Evolutionary conservation across 208 protist species (phyloP).

Genomic region (Trypanosoma scelopori): DNA sequence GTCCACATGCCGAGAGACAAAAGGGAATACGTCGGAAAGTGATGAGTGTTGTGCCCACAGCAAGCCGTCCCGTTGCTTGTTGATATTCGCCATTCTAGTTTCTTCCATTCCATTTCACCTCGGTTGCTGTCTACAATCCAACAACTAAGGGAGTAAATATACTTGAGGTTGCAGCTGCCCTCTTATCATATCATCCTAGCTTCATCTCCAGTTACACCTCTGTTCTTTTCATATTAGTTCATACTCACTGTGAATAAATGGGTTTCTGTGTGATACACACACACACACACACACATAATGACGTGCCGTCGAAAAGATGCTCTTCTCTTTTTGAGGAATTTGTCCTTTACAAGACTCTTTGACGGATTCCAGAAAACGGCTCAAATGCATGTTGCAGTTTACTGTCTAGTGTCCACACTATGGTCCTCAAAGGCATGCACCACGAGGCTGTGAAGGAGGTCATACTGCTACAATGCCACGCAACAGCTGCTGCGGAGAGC

Average conservation of each 20-base stretch:
- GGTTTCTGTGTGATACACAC: not conserved
- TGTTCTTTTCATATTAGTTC: not conserved
- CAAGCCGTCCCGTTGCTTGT: not conserved
- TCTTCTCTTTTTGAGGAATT: too few species aligned
- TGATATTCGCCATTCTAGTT: too few species aligned
- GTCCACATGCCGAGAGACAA: too few species aligned
- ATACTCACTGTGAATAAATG: conserved; percentile 1
- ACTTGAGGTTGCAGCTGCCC: not conserved
- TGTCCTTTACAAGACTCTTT: too few species aligned
- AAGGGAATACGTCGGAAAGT: too few species aligned
- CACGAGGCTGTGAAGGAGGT: not conserved
- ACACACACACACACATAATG: too few species aligned
- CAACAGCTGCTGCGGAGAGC: not conserved
- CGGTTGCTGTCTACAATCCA: too few species aligned
- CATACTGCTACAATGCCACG: not conserved
- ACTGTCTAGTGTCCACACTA: conserved; percentile 27
- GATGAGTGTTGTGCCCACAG: not conserved
- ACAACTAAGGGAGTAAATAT: not conserved
- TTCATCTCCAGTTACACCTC: not conserved
- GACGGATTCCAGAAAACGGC: too few species aligned
- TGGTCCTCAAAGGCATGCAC: conserved; percentile 32
- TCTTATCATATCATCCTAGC: too few species aligned
- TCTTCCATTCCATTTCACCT: not conserved
- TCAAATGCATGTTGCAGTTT: conserved; percentile 17
- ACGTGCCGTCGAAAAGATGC: too few species aligned